Base-by-base conservation (phyloP, 129 eudicot genomes). In the Calendula officinalis region DNA sequence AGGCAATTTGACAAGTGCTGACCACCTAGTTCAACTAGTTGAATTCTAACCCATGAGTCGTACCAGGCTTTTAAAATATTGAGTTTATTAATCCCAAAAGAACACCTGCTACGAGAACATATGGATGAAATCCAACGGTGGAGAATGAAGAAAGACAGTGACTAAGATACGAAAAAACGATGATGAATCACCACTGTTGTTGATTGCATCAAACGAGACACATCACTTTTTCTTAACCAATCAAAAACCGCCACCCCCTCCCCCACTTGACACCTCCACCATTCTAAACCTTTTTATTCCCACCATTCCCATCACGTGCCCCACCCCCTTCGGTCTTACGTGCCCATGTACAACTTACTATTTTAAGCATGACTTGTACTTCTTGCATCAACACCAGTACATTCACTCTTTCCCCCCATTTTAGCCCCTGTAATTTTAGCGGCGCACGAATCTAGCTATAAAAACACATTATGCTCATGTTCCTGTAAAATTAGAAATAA, bases 171-270 rank as follows among this genome's bases (percentile, higher is more conserved):
- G 53, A 68, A 56, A 56, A 40, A 22, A 17, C 11, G 47, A 34
- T 15, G 66, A 58, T 69, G 74, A 69, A 48, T 69, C 72, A 54
- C 44, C 64, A 54, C 34, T 14, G 13, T 67, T 22, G 67, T 14
- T 58, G 66, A 69, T 56, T 69, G 39, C 39, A 69, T 69, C 37
- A 71, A 71, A 51, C 76, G 16, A 33, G 69, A 62, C 63, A 61
- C 68, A 70, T 70, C 43, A 38, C 75, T 74, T 77, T 60, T 43
- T 27, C n/a, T 16, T 33, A 34, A 12, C 84, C 77, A 83, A 87
- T 65, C 61, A 54, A 6, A 10, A 11, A 0, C 7, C 5, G 72
- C 67, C 87, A 87, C 87, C 11, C 34, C 15, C 53, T 27, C 2
- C 62, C 72, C 63, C 39, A 50, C 61, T 68, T 54, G 73, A 68